Conservation (phyloP, 202 grass and related monocot species). For the Eragrostis tef region DNA sequence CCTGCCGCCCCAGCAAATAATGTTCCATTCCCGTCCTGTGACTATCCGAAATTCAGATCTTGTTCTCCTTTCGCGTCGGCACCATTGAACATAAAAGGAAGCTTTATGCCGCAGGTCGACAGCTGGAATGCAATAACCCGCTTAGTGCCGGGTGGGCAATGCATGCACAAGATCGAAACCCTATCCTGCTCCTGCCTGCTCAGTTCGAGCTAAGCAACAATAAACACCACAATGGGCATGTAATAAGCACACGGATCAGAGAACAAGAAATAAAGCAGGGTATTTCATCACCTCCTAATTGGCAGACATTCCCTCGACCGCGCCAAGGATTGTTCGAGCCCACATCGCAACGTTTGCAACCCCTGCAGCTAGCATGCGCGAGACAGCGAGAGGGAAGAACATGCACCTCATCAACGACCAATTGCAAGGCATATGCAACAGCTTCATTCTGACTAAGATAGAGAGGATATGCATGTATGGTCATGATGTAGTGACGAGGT, state of each 20-base stretch:
- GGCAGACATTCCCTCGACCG: conserved; percentile 37
- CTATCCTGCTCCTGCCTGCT: conserved; percentile 36
- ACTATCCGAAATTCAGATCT: conserved; percentile 26
- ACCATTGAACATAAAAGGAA: not conserved
- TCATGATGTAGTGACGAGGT: not conserved
- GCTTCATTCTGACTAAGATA: not conserved
- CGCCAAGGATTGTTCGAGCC: not conserved
- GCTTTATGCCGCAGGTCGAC: not conserved
- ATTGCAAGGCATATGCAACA: not conserved
- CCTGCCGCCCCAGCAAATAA: not conserved
- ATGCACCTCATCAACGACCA: not conserved
- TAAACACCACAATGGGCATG: not conserved
- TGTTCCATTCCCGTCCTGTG: not conserved
- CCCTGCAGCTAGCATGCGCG: not conserved
- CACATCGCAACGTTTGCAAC: not conserved
- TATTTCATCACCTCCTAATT: not conserved
- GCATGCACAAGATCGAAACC: not conserved
- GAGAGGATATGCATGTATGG: not conserved
- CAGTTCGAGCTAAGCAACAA: conserved; percentile 40
- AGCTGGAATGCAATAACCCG: not conserved
- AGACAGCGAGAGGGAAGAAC: too few species aligned
- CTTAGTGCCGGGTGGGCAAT: not conserved
- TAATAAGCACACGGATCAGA: not conserved
- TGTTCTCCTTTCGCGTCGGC: conserved; percentile 43
- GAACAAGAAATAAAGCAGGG: not conserved